These are phyloP conservation scores for Eutreptiella sp. DNA, from an alignment of 208 protist species.

Conservation along the genomic window DNA sequence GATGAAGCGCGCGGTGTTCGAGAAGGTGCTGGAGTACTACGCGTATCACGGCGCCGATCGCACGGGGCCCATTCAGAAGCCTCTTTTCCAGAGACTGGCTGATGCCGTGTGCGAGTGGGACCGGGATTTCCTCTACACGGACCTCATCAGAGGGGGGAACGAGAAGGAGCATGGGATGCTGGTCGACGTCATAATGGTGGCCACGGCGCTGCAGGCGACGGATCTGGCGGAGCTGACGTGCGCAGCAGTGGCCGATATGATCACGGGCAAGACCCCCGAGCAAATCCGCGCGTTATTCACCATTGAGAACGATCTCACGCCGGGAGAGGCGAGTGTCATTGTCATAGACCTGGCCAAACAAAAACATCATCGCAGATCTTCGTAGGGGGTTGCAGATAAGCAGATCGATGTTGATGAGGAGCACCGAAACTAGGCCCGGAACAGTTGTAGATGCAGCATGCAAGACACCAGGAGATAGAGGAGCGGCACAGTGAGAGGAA, in stretches of 20 bases:
- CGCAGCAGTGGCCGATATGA: slow-evolving; percentile 38
- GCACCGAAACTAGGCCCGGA: too few relatives aligned
- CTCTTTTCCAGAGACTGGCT: slow-evolving; percentile 22
- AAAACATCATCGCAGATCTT: too few relatives aligned
- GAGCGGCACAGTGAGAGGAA: too few relatives aligned
- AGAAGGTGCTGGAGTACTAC: slow-evolving; percentile 43
- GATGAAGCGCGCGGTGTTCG: slow-evolving; percentile 34
- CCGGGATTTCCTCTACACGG: slow-evolving; percentile 28
- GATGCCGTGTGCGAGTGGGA: slow-evolving; percentile 29
- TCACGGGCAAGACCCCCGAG: slow-evolving; percentile 49
- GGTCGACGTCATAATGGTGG: slow-evolving; percentile 42
- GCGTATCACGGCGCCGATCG: slow-evolving; percentile 35
- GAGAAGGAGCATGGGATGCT: slow-evolving; percentile 27
- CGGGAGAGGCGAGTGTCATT: too few relatives aligned
- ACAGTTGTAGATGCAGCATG: too few relatives aligned
- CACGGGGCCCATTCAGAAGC: slow-evolving; percentile 17
- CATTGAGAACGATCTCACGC: slow-evolving; percentile 54
- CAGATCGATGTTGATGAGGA: too few relatives aligned
- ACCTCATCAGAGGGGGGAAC: slow-evolving; percentile 7
- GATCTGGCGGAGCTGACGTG: slow-evolving; percentile 43
- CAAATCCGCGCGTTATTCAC: slow-evolving; percentile 46
- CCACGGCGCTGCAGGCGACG: slow-evolving; percentile 43
- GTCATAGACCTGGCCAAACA: too few relatives aligned
- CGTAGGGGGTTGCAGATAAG: too few relatives aligned
- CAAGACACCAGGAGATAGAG: too few relatives aligned